Conservation (phyloP, 257 asterid species). For the Solanum acaule region DNA sequence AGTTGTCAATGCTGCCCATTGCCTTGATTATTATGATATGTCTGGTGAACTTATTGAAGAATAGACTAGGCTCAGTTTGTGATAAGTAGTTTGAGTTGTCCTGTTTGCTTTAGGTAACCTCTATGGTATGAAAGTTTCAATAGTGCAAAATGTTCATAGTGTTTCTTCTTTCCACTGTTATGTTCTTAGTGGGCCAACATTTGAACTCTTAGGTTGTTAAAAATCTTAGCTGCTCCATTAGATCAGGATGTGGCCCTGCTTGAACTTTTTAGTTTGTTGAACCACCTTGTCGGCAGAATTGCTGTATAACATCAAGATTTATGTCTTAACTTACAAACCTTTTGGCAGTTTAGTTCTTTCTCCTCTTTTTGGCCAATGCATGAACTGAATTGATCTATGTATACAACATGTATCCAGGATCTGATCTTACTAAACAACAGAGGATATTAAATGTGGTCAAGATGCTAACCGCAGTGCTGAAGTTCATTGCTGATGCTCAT, state of each 20-base stretch:
- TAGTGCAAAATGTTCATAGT: background rate
- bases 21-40: background rate
- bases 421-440: slow-evolving; percentile 9
- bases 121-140: background rate
- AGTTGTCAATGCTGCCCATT: background rate
- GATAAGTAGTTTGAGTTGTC: background rate
- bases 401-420: slow-evolving; percentile 24
- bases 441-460: slow-evolving; percentile 35
- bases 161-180: background rate
- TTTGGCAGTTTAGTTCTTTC: background rate
- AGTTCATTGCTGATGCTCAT: slow-evolving; percentile 67
- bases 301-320: background rate
- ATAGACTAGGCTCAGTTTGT: background rate
- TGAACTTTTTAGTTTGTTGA: background rate
- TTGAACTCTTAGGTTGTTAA: background rate
- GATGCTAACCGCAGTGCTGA: slow-evolving; percentile 57
- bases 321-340: background rate
- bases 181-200: background rate
- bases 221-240: background rate
- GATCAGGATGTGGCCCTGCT: background rate
- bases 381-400: background rate
- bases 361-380: background rate
- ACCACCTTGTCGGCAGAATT: background rate
- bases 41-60: background rate
- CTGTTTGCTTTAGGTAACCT: background rate